These are phyloP conservation scores for Chaetomium sp. DNA, from an alignment of 2,329 filamentous ascomycete genomes.

Conservation along the genomic window DNA sequence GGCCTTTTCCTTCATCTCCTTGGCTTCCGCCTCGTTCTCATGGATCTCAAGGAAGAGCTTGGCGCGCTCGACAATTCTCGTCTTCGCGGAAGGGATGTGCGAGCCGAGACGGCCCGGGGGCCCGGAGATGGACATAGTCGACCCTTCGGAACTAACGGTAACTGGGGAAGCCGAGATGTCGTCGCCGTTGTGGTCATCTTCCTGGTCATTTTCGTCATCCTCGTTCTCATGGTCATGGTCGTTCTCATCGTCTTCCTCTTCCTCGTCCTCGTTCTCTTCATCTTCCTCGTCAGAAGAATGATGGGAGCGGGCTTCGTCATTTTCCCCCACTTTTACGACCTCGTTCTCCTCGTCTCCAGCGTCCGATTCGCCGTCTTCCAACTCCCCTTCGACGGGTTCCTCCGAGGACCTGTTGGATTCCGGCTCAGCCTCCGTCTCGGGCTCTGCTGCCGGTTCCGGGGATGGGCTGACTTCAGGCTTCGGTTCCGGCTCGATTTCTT, in stretches of 20 bases:
- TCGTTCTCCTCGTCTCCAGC: constrained; percentile 28
- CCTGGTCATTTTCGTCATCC: constrained; percentile 39
- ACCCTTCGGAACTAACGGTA: constrained; percentile 54
- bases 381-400: constrained; percentile 21
- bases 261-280: constrained; percentile 28
- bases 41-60: constrained; percentile 79
- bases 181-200: constrained; percentile 41
- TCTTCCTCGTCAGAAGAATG: constrained; percentile 46
- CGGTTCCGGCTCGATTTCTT: constrained; percentile 34
- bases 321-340: constrained; percentile 23
- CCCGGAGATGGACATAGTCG: constrained; percentile 57
- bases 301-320: constrained; percentile 32
- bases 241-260: constrained; percentile 35
- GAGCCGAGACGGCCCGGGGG: constrained; percentile 43
- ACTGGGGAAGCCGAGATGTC: constrained; percentile 58
- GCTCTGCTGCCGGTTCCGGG: constrained; percentile 17
- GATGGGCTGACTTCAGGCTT: constrained; percentile 26
- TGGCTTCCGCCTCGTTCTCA: constrained; percentile 66
- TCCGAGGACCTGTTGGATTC: constrained; percentile 26
- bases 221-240: constrained; percentile 47
- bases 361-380: constrained; percentile 22
- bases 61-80: constrained; percentile 68
- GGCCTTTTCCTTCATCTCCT: constrained; percentile 72
- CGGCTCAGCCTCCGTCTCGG: constrained; percentile 8
- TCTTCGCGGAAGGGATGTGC: constrained; percentile 54